Base-by-base conservation (phyloP, 345 rosid genomes). In the Citrus trifoliata region DNA sequence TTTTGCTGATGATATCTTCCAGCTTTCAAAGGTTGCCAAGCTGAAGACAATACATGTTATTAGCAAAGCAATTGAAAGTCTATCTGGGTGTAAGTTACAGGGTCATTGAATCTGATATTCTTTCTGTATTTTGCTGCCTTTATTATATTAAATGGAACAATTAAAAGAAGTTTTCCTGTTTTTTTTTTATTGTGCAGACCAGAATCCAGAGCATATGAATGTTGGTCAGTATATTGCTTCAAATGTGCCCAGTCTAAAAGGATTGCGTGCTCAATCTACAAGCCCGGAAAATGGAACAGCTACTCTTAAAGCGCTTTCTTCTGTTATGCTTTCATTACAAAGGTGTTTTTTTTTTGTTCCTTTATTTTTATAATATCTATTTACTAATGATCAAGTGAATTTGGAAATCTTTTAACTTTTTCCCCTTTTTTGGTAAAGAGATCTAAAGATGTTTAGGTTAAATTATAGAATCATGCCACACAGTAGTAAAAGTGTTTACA, bases 1-100 rank as follows among this genome's bases (percentile, higher is more conserved):
- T 72, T 92, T 92, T 78, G 93, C 98, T 9, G 97, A 93, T 76
- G 99, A 95, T 86, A 89, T 95, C 65, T 95, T 95, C 71, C 91
- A 91, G 86, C 91, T 95, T 78, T 90, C 90, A 75, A 88, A 90
- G 85, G 88, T 95, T 79, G 97, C 98, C 69, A 89, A 83, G 84
- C 89, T 82, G 74, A 95, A 90, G 84, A 87, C 88, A 5, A 81
- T 89, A 18, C 80, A 88, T 59, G 89, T 92, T 84, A 83, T 95
- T 82, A 85, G 88, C 83, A 93, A 92, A 86, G 96, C 89, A 58
- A 82, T 89, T 62, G 95, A 90, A 79, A 90, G 89, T 71, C 85
- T 93, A 16, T 90, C 93, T 85, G 98, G 98, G 46, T 95, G 99
- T 95, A 92, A 91, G 99, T 88, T 84, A 42, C 67, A 24, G 25